Percentiles rank a stretch among this genome's conserved stretches.
Evolutionary conservation across 257 asterid genomes (phyloP).

Genomic region (Rubia yunnanensis): DNA sequence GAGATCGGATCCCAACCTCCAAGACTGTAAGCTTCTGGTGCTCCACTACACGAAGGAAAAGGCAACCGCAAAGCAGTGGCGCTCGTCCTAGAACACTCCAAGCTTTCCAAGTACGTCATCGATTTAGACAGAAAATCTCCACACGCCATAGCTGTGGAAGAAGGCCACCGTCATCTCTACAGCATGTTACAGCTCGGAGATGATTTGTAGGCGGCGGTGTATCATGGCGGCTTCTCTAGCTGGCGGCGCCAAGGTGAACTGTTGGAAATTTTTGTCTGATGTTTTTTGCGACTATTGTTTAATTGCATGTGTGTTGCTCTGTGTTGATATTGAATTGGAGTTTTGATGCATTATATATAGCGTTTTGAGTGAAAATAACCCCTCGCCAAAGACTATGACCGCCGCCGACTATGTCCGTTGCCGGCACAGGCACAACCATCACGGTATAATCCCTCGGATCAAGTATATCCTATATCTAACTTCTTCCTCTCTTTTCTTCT

Average conservation of each 20-base stretch:
- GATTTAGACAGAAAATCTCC: conserved; percentile 51
- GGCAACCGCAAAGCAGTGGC: conserved; percentile 37
- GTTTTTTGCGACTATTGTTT: too few relatives aligned
- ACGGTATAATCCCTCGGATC: too few relatives aligned
- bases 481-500: too few relatives aligned
- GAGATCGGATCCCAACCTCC: conserved; percentile 30
- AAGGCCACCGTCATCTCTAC: conserved; percentile 31
- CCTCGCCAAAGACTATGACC: too few relatives aligned
- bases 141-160: conserved; percentile 38
- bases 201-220: conserved; percentile 47
- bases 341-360: too few relatives aligned
- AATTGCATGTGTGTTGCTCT: too few relatives aligned
- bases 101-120: conserved; percentile 32
- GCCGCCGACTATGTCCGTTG: too few relatives aligned
- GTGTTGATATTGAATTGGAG: too few relatives aligned
- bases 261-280: too few relatives aligned
- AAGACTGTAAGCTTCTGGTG: conserved; percentile 35
- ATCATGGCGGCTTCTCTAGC: conserved; percentile 41
- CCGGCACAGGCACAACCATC: too few relatives aligned
- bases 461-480: too few relatives aligned
- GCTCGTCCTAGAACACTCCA: conserved; percentile 27
- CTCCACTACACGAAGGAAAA: conserved; percentile 44
- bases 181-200: conserved; percentile 40
- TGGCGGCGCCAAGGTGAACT: conserved; percentile 50
- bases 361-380: too few relatives aligned